A percentile compares a stretch with the other conserved stretches of the same genome.
Conservation (phyloP, 1,139 yeast genomes). For the Taphrina betulina region DNA sequence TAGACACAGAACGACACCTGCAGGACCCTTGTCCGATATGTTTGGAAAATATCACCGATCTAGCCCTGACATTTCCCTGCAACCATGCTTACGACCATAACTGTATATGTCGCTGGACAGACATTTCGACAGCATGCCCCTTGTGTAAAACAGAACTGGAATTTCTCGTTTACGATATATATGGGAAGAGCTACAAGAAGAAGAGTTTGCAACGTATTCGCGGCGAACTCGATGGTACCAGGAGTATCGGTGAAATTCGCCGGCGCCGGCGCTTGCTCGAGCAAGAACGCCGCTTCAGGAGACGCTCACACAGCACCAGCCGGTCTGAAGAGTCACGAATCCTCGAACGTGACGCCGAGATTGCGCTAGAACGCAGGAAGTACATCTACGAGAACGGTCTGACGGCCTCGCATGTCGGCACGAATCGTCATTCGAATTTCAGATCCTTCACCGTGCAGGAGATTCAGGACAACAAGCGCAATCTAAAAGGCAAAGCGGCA, state of each 20-base stretch:
- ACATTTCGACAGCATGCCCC: conserved; percentile 12
- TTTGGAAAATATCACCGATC: conserved; percentile 8
- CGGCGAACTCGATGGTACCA: neutral
- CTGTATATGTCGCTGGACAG: conserved; percentile 28
- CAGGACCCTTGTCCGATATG: conserved; percentile 19
- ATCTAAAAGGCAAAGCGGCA: conserved; percentile 21
- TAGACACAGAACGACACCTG: neutral
- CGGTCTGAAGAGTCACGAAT: neutral
- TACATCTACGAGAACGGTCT: conserved; percentile 11
- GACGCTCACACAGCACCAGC: neutral
- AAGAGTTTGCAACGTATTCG: neutral
- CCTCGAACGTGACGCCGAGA: conserved; percentile 4
- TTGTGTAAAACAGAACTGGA: conserved; percentile 14
- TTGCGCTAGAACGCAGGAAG: conserved; percentile 19
- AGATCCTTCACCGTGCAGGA: conserved; percentile 8
- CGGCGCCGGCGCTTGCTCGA: conserved; percentile 13
- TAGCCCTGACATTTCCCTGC: conserved; percentile 22
- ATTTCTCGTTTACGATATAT: conserved; percentile 1
- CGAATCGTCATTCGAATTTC: conserved; percentile 23
- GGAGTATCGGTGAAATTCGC: conserved; percentile 12
- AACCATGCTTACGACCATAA: conserved; percentile 17
- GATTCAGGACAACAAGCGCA: neutral
- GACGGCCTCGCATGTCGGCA: conserved; percentile 17
- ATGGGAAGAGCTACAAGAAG: neutral
- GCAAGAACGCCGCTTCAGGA: conserved; percentile 15